Base-by-base conservation (phyloP, 2,329 filamentous ascomycete species). In the Leptographium lundbergii region DNA sequence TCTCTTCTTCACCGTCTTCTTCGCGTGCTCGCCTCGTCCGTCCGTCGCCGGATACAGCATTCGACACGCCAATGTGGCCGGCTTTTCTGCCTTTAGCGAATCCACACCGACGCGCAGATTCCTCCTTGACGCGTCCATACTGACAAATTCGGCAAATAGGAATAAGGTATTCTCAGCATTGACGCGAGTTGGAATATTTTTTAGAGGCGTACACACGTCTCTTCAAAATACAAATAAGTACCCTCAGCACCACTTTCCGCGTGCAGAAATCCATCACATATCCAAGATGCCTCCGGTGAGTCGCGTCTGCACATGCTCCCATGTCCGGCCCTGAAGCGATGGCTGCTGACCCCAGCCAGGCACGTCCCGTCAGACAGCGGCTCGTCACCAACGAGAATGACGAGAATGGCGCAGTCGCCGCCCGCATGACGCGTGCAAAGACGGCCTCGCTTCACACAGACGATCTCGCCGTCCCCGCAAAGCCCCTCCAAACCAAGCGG, bases 381-480 rank as follows among this genome's bases (percentile, higher is more conserved):
- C 81, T 85, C 71, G 81, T 87, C 68, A 87, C 87, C 65, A 94
- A 95, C 73, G 91, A 96, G 78, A 96, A 96, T 71, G 92, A 96
- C 72, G 94, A 96, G 78, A 95, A 96, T 72, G 81, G 74, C 64
- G 75, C 78, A 61, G 85, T 78, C 61, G 85, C 88, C 62, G 89
- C 88, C 75, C 90, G 91, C 75, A 77, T 96, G 71, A 97, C 94
- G 67, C 85, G 94, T 75, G 91, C 94, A 65, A 96, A 97, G 77
- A 85, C 91, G 57, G 89, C 90, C 60, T 87, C 88, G 54, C 79
- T 81, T 62, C 79, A 76, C 69, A 81, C 78, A 66, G 85, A 86
- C 66, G 87, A 87, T 67, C 71, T 77, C 22, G 71, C 77, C 45
- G 77, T 81, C 67, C 74, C 79, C 36, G 67, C 76, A 58, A 86